A percentile compares a stretch with the other conserved stretches of the same genome.
Conservation (phyloP, 306 rosid species). For the Albizia julibrissin region DNA sequence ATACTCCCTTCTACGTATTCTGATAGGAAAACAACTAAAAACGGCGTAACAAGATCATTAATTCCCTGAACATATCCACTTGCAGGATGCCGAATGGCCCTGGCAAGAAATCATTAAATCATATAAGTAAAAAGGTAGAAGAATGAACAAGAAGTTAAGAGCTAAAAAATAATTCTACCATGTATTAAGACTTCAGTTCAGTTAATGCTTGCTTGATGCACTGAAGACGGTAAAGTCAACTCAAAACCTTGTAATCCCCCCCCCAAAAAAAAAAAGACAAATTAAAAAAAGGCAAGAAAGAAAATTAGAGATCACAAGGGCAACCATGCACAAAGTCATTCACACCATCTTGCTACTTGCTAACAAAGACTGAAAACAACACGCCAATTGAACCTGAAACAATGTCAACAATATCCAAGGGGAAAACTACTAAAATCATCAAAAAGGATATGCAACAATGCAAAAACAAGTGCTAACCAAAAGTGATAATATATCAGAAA, state of each 20-base stretch:
- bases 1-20: slow-evolving; percentile 72
- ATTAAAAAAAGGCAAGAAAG: background rate
- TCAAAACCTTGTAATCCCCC: background rate
- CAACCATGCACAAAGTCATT: slow-evolving; percentile 8
- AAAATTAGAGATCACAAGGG: slow-evolving; percentile 2
- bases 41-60: slow-evolving; percentile 87
- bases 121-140: slow-evolving; percentile 1
- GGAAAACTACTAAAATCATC: slow-evolving; percentile 8
- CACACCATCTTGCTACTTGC: slow-evolving; percentile 2
- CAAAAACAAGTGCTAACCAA: background rate
- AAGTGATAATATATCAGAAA: background rate
- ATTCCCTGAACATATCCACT: slow-evolving; percentile 97
- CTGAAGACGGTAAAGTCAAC: slow-evolving; percentile 12
- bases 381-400: background rate
- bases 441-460: slow-evolving; percentile 6
- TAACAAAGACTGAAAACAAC: background rate
- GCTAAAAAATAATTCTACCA: background rate
- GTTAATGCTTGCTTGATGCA: slow-evolving; percentile 4
- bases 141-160: slow-evolving; percentile 15
- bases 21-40: slow-evolving; percentile 80
- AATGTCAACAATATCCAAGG: background rate
- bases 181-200: slow-evolving; percentile 21
- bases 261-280: background rate
- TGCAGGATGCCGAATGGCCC: slow-evolving; percentile 97
- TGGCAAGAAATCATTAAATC: slow-evolving; percentile 42